Conservation (phyloP, 2,329 filamentous ascomycete genomes). For the Colletotrichum brevisporum region DNA sequence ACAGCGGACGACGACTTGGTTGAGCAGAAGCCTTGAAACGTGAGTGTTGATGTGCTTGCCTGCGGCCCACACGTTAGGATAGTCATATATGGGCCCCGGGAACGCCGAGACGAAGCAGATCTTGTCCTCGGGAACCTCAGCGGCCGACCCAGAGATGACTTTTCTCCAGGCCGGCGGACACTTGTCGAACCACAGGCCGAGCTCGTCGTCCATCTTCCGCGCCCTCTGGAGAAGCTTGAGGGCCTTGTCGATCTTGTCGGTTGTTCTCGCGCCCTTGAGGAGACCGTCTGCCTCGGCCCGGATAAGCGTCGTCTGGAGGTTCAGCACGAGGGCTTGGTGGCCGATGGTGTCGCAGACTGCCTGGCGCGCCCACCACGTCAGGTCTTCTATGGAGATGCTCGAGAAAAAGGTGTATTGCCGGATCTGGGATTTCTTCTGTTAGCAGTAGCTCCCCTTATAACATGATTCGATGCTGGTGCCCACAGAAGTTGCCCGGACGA, state of each 20-base stretch:
- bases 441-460: neutral
- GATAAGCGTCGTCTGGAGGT: conserved; percentile 45
- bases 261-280: conserved; percentile 39
- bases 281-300: conserved; percentile 44
- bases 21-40: conserved; percentile 43
- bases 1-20: conserved; percentile 43
- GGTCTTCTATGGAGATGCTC: conserved; percentile 42
- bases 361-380: conserved; percentile 45
- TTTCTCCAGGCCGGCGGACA: conserved; percentile 43
- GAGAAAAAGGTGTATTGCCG: conserved; percentile 45
- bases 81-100: conserved; percentile 42
- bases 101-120: conserved; percentile 40
- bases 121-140: conserved; percentile 38
- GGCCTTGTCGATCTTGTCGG: conserved; percentile 43
- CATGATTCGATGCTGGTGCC: neutral
- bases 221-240: conserved; percentile 42
- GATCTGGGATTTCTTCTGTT: conserved; percentile 32
- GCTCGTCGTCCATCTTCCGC: conserved; percentile 41
- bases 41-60: conserved; percentile 45
- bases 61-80: conserved; percentile 45
- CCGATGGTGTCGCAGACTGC: conserved; percentile 42
- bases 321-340: conserved; percentile 44
- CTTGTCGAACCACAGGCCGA: conserved; percentile 42
- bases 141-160: conserved; percentile 40
- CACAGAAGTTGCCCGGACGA: conserved; percentile 45